phyloP scores from a whole-genome alignment of 768 basidiomycete genomes.

The Hydnum rufescens region DNA sequence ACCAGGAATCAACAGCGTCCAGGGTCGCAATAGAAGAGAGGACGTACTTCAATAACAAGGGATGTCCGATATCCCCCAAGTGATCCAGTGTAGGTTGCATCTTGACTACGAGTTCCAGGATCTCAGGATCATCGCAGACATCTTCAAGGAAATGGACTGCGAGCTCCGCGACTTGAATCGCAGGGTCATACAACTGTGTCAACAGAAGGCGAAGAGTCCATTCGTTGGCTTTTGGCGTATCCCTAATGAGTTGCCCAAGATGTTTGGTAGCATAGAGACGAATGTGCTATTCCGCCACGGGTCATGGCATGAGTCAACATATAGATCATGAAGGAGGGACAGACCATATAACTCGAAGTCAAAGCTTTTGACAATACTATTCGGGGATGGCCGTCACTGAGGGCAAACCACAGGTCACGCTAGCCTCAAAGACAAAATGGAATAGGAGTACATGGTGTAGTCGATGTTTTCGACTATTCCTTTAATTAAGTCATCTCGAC shows the following conservation, averaged over 20 bases:
- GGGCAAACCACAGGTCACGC: background rate
- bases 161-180: constrained; percentile 72
- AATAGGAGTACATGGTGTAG: constrained; percentile 53
- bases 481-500: constrained; percentile 81
- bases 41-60: constrained; percentile 64
- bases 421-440: background rate
- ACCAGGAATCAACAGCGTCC: background rate
- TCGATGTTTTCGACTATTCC: constrained; percentile 82
- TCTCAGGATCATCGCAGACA: constrained; percentile 67
- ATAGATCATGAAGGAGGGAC: constrained; percentile 11
- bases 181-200: constrained; percentile 90
- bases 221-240: constrained; percentile 38
- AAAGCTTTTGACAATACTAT: constrained; percentile 87
- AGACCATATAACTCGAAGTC: constrained; percentile 77
- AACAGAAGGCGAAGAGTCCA: constrained; percentile 86
- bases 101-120: constrained; percentile 76
- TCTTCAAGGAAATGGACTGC: constrained; percentile 81
- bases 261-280: constrained; percentile 77
- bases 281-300: constrained; percentile 55
- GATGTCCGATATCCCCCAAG: constrained; percentile 80
- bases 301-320: background rate
- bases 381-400: constrained; percentile 82
- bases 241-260: constrained; percentile 61
- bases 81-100: constrained; percentile 93
- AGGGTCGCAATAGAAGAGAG: background rate